Evolutionary conservation across 2,329 filamentous ascomycete genomes (phyloP), one percentile per base, ranked within the genome.

Genomic region (Chrysosporium queenslandicum): DNA sequence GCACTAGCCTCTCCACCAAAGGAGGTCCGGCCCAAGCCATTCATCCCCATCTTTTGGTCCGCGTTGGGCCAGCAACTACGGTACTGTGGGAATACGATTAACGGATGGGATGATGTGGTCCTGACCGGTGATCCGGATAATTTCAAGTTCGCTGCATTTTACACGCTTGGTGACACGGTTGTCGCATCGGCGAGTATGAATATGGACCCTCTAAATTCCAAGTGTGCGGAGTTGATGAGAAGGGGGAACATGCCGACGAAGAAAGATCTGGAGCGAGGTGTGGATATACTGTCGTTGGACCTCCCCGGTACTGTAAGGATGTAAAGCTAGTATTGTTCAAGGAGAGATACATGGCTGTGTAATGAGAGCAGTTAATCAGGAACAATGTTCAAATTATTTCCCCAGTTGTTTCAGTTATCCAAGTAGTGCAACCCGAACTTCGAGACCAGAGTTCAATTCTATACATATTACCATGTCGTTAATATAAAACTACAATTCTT

Each of bases 11-110:
- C 59, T 5, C 50, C 58, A 1, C 53, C 61, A 1, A 54, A 63
- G 69, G 58, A 58, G 2, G 67, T 76, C 42, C 75, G 77, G 56
- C 75, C 82, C 0, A 82, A 86, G 60, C 75, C 80, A 2, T 96
- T 95, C 69, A 91, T 92, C 53, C 92, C 92, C 0, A 80, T 98
- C 47, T 98, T 98, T 75, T 98, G 92, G 92, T 95, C 88, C 1
- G 92, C 92, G 0, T 73, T 98, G 4, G 88, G 90, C 4, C 79
- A 82, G 4, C 92, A 98, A 71, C 70, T 98, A 61, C 81, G 92
- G 42, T 98, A 98, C 75, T 95, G 89, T 64, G 92, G 92, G 11
- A 92, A 91, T 72, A 88, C 90, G 0, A 71, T 75, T 0, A 79
- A 80, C 50, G 91, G 91, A 0, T 97, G 81, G 73, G 92, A 98